Evolutionary conservation across 2,329 filamentous ascomycete genomes (phyloP), one percentile per base, ranked within the genome.

Genomic region (Calonectria pteridis): DNA sequence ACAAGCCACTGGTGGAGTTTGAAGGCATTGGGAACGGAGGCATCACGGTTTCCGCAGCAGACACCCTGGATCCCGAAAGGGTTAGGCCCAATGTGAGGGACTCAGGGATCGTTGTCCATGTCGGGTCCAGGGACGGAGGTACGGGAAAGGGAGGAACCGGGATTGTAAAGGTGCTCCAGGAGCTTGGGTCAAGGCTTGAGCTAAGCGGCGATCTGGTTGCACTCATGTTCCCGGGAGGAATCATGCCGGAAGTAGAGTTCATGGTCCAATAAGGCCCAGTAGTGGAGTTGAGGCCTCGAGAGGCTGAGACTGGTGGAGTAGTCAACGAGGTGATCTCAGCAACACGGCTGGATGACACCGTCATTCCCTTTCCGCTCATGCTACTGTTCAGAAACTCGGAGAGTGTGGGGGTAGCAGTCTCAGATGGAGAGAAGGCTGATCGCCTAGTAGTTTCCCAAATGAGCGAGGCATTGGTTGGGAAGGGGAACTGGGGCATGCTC

Each of bases 291-390:
- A 67, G 55, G 4, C 64, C 67, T 18, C 26, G 46, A 16, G 59
- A 67, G 18, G 67, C 64, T 72, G 29, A 74, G 55, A 20, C 50
- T 71, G 26, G 37, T 58, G 20, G 46, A 33, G 67, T 31, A 35
- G 67, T 18, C 35, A 64, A 65, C 18, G 65, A 35, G 5, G 68
- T 72, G 29, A 69, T 55, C 23, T 64, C 58, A 23, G 78, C 76
- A 9, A 75, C 76, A 59, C 80, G 81, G 16, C 23, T 46, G 50
- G 70, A 78, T 4, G 78, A 64, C 4, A 71, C 64, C 20, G 76
- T 76, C 40, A 67, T 74, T 16, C 35, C 69, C 5, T 63, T 40
- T 16, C 53, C 67, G 28, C 59, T 73, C 14, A 65, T 70, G 35
- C 69, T 40, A 26, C 72, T 58, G n/a, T 59, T 65, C 43, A 67